A percentile compares a stretch with the other conserved stretches of the same genome.
Evolutionary conservation across 2,329 filamentous ascomycete species (phyloP).

Genomic region (Camillea tinctor): DNA sequence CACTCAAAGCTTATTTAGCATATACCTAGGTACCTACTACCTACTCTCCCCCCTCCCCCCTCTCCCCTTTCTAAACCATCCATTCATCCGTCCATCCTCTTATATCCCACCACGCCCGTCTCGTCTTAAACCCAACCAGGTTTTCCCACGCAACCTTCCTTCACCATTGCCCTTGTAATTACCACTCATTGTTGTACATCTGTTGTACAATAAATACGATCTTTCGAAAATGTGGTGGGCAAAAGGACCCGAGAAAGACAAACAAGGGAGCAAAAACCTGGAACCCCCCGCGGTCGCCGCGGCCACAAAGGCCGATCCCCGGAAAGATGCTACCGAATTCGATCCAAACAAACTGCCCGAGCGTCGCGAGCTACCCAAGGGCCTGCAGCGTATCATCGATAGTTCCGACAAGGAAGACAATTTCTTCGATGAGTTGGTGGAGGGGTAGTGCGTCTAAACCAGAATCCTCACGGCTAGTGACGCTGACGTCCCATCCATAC

Average conservation of each 20-base stretch:
- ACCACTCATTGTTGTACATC: background rate
- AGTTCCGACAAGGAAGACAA: conserved; percentile 63
- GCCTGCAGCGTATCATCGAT: conserved; percentile 58
- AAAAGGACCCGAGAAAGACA: conserved; percentile 30
- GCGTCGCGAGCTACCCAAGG: conserved; percentile 50
- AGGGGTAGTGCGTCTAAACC: conserved; percentile 66
- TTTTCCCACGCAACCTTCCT: background rate
- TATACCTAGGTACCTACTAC: too few relatives aligned
- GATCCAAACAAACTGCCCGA: conserved; percentile 48
- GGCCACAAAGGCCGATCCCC: conserved; percentile 27
- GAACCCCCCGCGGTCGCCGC: conserved; percentile 20
- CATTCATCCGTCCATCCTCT: background rate
- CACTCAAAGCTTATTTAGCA: background rate
- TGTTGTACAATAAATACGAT: background rate
- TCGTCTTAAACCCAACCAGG: background rate
- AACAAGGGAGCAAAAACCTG: conserved; percentile 26
- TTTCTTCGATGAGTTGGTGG: conserved; percentile 74
- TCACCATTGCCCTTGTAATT: background rate
- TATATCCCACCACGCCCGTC: background rate
- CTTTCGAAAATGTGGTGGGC: conserved; percentile 30
- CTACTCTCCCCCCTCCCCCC: too few relatives aligned
- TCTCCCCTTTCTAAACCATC: too few relatives aligned
- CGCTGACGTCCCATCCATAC: conserved; percentile 10
- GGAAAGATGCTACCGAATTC: conserved; percentile 36
- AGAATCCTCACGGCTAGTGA: conserved; percentile 3